Evolutionary conservation across 73 alveolate genomes (phyloP).

Genomic region (Symbiodinium pilosum): DNA sequence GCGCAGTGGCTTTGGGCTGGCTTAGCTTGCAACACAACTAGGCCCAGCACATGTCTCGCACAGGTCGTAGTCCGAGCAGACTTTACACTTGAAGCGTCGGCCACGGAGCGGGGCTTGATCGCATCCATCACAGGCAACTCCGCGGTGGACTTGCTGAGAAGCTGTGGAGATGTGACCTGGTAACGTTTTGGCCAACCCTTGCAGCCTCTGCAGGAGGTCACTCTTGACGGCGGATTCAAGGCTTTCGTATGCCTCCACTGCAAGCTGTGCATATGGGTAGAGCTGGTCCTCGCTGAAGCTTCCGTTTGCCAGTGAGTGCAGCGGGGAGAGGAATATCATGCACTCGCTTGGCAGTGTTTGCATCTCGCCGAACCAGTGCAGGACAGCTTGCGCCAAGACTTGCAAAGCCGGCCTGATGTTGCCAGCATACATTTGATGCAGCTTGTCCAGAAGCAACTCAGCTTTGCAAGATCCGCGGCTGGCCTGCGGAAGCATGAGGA

Average conservation of each 20-base stretch:
- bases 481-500: too few species aligned
- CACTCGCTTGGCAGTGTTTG: slow-evolving; percentile 10
- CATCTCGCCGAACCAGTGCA: neutral
- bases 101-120: slow-evolving; percentile 32
- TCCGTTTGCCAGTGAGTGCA: slow-evolving; percentile 21
- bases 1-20: too few species aligned
- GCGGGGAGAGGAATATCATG: slow-evolving; percentile 10
- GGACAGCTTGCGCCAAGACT: neutral
- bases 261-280: neutral
- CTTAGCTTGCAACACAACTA: too few species aligned
- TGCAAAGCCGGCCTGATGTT: neutral
- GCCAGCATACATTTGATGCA: neutral
- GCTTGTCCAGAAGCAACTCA: neutral
- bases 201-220: neutral
- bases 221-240: neutral
- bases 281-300: neutral
- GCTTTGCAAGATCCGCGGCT: neutral
- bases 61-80: slow-evolving; percentile 43
- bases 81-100: slow-evolving; percentile 28
- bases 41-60: slow-evolving; percentile 30
- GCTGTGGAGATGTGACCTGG: too few species aligned
- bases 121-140: slow-evolving; percentile 63
- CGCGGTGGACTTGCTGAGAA: neutral
- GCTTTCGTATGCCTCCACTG: slow-evolving; percentile 30
- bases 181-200: neutral